Evolutionary conservation across 306 rosid species (phyloP).

Genomic region (Psophocarpus tetragonolobus): DNA sequence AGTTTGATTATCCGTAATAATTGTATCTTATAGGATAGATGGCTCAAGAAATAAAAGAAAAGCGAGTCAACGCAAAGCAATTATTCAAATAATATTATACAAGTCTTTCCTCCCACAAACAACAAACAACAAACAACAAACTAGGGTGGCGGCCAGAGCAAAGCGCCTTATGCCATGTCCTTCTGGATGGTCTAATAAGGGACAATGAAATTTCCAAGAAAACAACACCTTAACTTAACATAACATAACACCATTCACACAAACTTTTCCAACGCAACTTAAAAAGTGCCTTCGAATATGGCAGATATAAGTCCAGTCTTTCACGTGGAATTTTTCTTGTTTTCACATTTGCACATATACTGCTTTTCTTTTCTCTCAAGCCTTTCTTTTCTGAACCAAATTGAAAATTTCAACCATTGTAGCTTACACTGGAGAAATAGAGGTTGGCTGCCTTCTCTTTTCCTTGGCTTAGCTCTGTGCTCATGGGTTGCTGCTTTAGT

Average conservation of each 20-base stretch:
- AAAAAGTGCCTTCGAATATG: not conserved
- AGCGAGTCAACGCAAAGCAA: not conserved
- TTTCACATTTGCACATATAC: constrained; percentile 45
- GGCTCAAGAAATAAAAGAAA: no score
- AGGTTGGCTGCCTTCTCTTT: not conserved
- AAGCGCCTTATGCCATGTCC: constrained; percentile 33
- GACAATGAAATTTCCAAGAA: constrained; percentile 34
- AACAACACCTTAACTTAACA: constrained; percentile 20
- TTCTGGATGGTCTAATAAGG: constrained; percentile 36
- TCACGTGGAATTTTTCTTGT: constrained; percentile 32
- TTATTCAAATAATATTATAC: no score
- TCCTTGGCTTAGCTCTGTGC: constrained; percentile 5
- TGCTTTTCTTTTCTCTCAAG: constrained; percentile 9
- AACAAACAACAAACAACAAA: no score
- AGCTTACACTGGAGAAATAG: constrained; percentile 16
- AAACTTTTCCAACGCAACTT: not conserved
- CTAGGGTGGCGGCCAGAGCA: constrained; percentile 37
- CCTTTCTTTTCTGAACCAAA: constrained; percentile 21
- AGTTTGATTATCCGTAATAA: no score
- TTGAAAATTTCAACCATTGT: constrained; percentile 32
- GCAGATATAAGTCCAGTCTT: constrained; percentile 36
- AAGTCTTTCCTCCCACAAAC: not conserved
- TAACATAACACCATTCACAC: constrained; percentile 20
- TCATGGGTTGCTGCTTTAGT: constrained; percentile 89
- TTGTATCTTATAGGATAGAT: no score